A percentile compares a stretch with the other conserved stretches of the same genome.
phyloP scores from a whole-genome alignment of 2,329 filamentous ascomycete species.

The Claviceps spartinae region DNA sequence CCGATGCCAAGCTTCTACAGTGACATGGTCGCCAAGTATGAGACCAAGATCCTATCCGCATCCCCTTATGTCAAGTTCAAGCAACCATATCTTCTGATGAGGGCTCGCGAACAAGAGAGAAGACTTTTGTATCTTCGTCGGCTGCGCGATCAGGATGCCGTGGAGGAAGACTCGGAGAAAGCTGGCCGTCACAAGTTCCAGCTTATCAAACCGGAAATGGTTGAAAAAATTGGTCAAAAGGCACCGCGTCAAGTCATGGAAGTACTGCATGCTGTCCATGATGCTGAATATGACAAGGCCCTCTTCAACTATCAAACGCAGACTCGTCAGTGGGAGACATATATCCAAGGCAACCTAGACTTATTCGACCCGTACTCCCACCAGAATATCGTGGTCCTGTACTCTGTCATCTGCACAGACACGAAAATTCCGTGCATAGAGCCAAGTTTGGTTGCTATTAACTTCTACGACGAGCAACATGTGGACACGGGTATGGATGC shows the following conservation, averaged over 20 bases:
- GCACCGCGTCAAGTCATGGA: slow-evolving; percentile 82
- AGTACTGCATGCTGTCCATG: slow-evolving; percentile 85
- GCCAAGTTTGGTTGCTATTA: slow-evolving; percentile 77
- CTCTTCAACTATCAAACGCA: slow-evolving; percentile 89
- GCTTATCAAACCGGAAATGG: slow-evolving; percentile 90
- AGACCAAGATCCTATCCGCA: slow-evolving; percentile 84
- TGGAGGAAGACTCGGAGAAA: slow-evolving; percentile 50
- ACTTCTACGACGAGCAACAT: slow-evolving; percentile 89
- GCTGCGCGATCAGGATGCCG: slow-evolving; percentile 61
- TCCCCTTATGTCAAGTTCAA: slow-evolving; percentile 95
- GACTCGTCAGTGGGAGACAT: slow-evolving; percentile 91
- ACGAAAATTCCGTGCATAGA: slow-evolving; percentile 90
- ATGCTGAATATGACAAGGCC: slow-evolving; percentile 93
- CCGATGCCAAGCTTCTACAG: slow-evolving; percentile 88
- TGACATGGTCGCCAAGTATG: slow-evolving; percentile 84
- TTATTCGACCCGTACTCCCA: slow-evolving; percentile 92
- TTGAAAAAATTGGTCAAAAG: slow-evolving; percentile 67
- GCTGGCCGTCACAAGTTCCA: slow-evolving; percentile 61
- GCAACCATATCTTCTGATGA: slow-evolving; percentile 85
- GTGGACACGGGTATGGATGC: slow-evolving; percentile 57
- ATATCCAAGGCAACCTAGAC: slow-evolving; percentile 75
- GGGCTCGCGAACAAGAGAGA: slow-evolving; percentile 79
- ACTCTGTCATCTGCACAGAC: slow-evolving; percentile 84
- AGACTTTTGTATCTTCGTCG: slow-evolving; percentile 69
- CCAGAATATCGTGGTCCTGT: slow-evolving; percentile 89